Base-by-base conservation (phyloP, 2,329 filamentous ascomycete genomes). In the Colletotrichum euphorbiae region DNA sequence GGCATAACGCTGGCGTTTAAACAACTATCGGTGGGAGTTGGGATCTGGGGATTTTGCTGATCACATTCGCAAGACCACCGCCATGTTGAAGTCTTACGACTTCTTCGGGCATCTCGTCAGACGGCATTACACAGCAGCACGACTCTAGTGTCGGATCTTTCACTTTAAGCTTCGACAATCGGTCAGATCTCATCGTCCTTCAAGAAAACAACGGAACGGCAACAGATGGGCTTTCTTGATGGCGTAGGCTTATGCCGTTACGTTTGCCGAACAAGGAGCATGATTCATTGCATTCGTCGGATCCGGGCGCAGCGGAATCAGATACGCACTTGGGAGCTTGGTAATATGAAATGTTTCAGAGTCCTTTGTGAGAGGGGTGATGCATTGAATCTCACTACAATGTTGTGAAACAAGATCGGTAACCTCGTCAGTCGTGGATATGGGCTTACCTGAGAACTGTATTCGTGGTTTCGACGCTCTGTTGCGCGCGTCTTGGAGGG, bases 391-490 rank as follows among this genome's bases (percentile, higher is more conserved):
- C 17, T n/a, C 19, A 54, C 51, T 28, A 24, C 15, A 13, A 9
- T 38, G 9, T 54, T 24, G 33, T n/a, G 17, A 8, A 48, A 31
- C 42, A 61, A 65, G 62, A 61, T 54, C 42, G 15, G 6, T 9
- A 13, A 9, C 15, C n/a, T 56, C n/a, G n/a, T 2, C 19, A 17
- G 52, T 38, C 11, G 52, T n/a, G 11, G 4, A 1, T 1, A 15
- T 36, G 8, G 21, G 51, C 19, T 65, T 52, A 65, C 46, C 46
- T 65, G 62, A 65, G 56, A 65, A 65, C 46, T 46, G 28, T 65
- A 19, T 65, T 43, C 19, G 6, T 38, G 33, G 8, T 4, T 38
- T 13, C 33, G 2, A 3, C 12, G 9, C 17, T 38, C 42, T 38
- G n/a, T 31, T 15, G 13, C 38, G 48, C 36, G 48, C 36, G 46